Conservation (phyloP, 768 basidiomycete genomes). For the Coprinopsis cinerea region DNA sequence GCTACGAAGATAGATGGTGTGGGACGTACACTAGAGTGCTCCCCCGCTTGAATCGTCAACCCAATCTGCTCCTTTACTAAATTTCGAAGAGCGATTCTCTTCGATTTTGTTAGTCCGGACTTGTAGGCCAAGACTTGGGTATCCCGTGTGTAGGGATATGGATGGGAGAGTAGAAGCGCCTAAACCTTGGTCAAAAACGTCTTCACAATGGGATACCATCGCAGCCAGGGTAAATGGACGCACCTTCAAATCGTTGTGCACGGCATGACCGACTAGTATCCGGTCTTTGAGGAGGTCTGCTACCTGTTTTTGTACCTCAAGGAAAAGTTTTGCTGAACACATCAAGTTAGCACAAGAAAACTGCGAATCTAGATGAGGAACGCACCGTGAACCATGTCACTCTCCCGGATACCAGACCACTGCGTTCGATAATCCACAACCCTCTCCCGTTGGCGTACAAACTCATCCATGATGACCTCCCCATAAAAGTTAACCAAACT, state of each 20-base stretch:
- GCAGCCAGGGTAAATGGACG: conserved; percentile 6
- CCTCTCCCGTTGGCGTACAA: conserved; percentile 78
- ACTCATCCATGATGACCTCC: conserved; percentile 71
- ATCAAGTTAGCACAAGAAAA: not conserved
- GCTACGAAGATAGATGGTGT: not conserved
- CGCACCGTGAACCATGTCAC: conserved; percentile 67
- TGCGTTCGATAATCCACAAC: conserved; percentile 92
- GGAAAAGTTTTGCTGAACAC: conserved; percentile 64
- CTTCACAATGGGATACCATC: not conserved
- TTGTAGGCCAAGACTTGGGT: conserved; percentile 61
- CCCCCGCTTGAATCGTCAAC: conserved; percentile 76
- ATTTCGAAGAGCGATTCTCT: conserved; percentile 69
- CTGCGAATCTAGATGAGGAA: conserved; percentile 1
- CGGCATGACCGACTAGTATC: conserved; percentile 85
- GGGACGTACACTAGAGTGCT: conserved; percentile 80
- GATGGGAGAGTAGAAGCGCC: conserved; percentile 71
- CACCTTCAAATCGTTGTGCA: conserved; percentile 87
- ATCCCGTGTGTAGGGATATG: conserved; percentile 57
- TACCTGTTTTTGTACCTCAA: conserved; percentile 72
- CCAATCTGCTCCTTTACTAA: conserved; percentile 78
- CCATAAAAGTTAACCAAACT: conserved; percentile 89
- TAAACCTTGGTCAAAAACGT: conserved; percentile 14
- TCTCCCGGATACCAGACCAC: conserved; percentile 76
- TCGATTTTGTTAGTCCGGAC: conserved; percentile 53
- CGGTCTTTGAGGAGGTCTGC: conserved; percentile 71